Conservation (phyloP, 2,329 filamentous ascomycete species). For the Bipolaris bicolor region DNA sequence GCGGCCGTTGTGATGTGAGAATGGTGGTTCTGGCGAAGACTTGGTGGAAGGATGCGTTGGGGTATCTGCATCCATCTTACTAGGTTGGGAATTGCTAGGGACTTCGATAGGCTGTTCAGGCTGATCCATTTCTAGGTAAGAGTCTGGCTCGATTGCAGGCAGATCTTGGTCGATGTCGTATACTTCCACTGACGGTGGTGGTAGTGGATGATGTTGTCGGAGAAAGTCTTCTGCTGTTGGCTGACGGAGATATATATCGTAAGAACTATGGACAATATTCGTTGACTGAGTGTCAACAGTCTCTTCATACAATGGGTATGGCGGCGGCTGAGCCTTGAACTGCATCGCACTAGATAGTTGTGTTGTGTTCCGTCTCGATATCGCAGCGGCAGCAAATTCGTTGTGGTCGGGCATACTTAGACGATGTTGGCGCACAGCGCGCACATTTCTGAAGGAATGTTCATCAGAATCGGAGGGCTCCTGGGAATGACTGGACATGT, state of each 20-base stretch:
- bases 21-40: background rate
- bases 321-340: background rate
- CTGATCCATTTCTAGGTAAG: background rate
- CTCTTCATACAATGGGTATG: conserved; percentile 6
- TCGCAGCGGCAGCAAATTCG: background rate
- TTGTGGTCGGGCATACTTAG: conserved; percentile 10
- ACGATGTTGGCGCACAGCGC: background rate
- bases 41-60: background rate
- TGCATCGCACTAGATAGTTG: background rate
- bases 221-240: conserved; percentile 11
- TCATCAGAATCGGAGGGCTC: background rate
- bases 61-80: background rate
- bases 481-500: background rate
- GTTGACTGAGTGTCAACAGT: background rate
- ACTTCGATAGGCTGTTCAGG: background rate
- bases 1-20: background rate
- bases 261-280: background rate
- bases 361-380: background rate
- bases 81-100: background rate
- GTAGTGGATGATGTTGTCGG: background rate
- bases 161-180: conserved; percentile 12
- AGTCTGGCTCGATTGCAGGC: conserved; percentile 10
- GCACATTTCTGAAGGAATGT: background rate
- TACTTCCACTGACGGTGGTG: background rate
- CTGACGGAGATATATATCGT: conserved; percentile 1